Conservation (phyloP, 2,329 filamentous ascomycete species). For the Aspergillus ochraceus region DNA sequence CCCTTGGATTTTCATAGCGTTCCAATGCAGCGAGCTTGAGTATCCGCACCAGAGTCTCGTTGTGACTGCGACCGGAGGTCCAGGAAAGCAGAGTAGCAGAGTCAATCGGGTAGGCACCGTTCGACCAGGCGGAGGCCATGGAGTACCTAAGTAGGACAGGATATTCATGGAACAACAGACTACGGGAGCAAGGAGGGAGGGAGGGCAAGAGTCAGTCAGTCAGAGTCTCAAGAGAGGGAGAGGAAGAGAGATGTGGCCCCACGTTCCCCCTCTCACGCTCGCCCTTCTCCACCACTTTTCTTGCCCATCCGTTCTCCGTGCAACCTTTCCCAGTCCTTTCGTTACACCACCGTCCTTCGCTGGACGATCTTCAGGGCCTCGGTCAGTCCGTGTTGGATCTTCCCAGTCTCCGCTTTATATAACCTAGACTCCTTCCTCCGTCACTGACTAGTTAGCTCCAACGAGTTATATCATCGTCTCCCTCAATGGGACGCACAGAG, state of each 20-base stretch:
- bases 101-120: not conserved
- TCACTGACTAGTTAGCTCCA: too few species aligned
- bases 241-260: conserved; percentile 3
- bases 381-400: not conserved
- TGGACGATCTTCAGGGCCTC: not conserved
- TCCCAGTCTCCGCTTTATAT: not conserved
- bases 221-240: not conserved
- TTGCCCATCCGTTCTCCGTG: not conserved
- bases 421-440: too few species aligned
- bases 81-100: not conserved
- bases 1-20: not conserved
- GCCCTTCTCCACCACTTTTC: not conserved
- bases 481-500: too few species aligned
- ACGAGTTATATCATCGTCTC: too few species aligned
- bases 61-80: not conserved
- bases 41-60: not conserved
- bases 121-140: not conserved
- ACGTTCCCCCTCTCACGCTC: conserved; percentile 15
- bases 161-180: not conserved
- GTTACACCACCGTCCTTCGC: not conserved
- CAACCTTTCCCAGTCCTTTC: not conserved
- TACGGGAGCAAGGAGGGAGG: too few species aligned
- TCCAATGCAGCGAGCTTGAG: not conserved
- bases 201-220: not conserved
- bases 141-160: not conserved